phyloP scores from a whole-genome alignment of 2,329 filamentous ascomycete genomes.

The Stagonosporopsis vannaccii region DNA sequence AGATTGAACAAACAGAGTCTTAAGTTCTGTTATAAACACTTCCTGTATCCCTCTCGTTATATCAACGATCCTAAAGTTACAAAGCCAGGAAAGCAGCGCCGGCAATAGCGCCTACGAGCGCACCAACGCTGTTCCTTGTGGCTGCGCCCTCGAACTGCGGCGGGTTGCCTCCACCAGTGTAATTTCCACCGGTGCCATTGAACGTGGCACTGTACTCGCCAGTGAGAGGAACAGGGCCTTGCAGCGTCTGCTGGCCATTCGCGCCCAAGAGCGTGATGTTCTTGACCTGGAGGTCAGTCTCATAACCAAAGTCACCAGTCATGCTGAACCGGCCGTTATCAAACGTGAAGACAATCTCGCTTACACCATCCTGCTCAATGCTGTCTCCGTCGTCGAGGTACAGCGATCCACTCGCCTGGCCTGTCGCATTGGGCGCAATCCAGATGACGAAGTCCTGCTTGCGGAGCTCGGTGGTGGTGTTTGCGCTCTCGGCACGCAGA shows the following conservation, averaged over 20 bases:
- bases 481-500: constrained; percentile 61
- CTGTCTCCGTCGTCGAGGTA: constrained; percentile 81
- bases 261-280: constrained; percentile 39
- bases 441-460: constrained; percentile 75
- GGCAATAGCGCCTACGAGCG: constrained; percentile 11
- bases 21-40: no score
- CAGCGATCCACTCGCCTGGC: constrained; percentile 70
- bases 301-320: constrained; percentile 64
- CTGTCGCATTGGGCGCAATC: constrained; percentile 68
- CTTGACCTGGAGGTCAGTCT: constrained; percentile 32
- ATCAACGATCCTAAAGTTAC: not conserved
- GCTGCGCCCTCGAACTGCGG: constrained; percentile 20
- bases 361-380: constrained; percentile 64
- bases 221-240: constrained; percentile 52
- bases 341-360: constrained; percentile 67
- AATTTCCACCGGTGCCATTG: constrained; percentile 2
- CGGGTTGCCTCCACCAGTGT: constrained; percentile 8
- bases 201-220: constrained; percentile 25
- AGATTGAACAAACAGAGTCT: not conserved
- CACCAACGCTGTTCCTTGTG: constrained; percentile 1
- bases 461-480: constrained; percentile 69
- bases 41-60: not conserved
- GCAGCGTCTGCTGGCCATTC: constrained; percentile 59
- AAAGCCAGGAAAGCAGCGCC: constrained; percentile 6
- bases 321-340: constrained; percentile 60